These are phyloP conservation scores for Suillus discolor DNA, from an alignment of 768 basidiomycete genomes.

Conservation along the genomic window DNA sequence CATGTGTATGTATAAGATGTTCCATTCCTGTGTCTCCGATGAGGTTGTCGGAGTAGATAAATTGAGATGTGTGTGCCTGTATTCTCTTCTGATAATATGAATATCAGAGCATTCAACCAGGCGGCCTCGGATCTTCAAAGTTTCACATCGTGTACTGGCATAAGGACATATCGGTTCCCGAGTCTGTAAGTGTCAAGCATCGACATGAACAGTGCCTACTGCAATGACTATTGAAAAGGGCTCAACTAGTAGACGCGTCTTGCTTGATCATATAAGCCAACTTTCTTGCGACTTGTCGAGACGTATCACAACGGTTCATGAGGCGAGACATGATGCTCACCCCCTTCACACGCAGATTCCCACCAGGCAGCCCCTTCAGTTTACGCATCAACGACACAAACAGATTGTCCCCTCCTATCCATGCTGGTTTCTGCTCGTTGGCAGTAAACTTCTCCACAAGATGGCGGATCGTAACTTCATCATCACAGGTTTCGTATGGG, in stretches of 20 bases:
- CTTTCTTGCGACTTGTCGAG: conserved; percentile 26
- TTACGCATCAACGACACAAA: conserved; percentile 16
- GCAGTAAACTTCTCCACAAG: conserved; percentile 22
- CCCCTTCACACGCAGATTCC: conserved; percentile 14
- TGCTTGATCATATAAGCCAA: conserved; percentile 27
- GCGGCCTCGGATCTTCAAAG: neutral
- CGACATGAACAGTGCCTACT: neutral
- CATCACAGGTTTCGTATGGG: conserved; percentile 35
- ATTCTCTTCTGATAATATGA: too few relatives aligned
- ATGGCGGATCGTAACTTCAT: conserved; percentile 23
- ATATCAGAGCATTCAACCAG: too few relatives aligned
- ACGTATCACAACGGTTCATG: conserved; percentile 29
- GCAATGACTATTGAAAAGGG: neutral
- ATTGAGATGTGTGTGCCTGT: too few relatives aligned
- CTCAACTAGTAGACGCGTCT: conserved; percentile 1
- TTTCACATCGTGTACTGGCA: neutral
- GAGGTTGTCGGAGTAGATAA: too few relatives aligned
- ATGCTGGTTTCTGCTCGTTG: neutral
- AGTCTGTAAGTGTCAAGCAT: neutral
- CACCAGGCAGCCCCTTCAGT: conserved; percentile 21
- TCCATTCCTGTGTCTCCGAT: neutral
- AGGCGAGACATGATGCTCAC: conserved; percentile 22
- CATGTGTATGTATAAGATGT: neutral
- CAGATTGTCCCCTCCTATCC: conserved; percentile 21
- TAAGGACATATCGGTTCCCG: neutral